Percentiles rank a stretch among this genome's conserved stretches.
phyloP scores from a whole-genome alignment of 2,329 filamentous ascomycete species.

The Colletotrichum costaricense region DNA sequence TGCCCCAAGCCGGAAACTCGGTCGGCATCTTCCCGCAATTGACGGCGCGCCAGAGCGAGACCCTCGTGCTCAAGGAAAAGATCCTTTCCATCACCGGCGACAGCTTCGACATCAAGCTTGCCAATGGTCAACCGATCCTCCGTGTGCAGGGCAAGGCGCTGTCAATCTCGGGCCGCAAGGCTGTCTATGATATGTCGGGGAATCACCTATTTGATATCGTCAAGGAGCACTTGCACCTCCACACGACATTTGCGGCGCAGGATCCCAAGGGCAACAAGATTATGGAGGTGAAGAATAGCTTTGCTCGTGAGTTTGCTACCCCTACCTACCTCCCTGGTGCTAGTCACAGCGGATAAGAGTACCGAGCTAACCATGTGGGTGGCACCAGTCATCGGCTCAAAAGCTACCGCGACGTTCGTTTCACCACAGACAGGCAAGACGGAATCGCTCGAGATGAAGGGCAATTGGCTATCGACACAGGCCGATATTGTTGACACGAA shows the following conservation, averaged over 20 bases:
- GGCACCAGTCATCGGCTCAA: constrained; percentile 60
- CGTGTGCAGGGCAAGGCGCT: constrained; percentile 66
- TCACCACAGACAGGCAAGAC: constrained; percentile 54
- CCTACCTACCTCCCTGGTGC: no score
- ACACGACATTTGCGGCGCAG: constrained; percentile 63
- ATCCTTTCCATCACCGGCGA: constrained; percentile 71
- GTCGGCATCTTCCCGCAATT: constrained; percentile 54
- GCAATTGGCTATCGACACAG: constrained; percentile 67
- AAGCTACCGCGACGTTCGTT: constrained; percentile 68
- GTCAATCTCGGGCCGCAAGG: constrained; percentile 65
- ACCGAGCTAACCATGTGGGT: background rate
- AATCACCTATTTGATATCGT: constrained; percentile 68
- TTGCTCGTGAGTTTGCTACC: background rate
- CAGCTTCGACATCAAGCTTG: constrained; percentile 70
- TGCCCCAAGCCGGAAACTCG: constrained; percentile 44
- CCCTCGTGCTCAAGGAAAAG: constrained; percentile 70
- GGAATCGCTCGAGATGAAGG: constrained; percentile 66
- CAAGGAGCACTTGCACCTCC: constrained; percentile 63
- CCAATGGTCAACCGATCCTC: constrained; percentile 64
- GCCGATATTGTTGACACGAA: constrained; percentile 68
- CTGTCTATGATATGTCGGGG: constrained; percentile 62
- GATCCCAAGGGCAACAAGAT: constrained; percentile 57
- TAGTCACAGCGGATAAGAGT: background rate
- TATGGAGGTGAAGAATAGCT: constrained; percentile 64
- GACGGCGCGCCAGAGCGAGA: constrained; percentile 53